Base-by-base conservation (phyloP, 768 basidiomycete genomes). In the Lactarius hatsudake region DNA sequence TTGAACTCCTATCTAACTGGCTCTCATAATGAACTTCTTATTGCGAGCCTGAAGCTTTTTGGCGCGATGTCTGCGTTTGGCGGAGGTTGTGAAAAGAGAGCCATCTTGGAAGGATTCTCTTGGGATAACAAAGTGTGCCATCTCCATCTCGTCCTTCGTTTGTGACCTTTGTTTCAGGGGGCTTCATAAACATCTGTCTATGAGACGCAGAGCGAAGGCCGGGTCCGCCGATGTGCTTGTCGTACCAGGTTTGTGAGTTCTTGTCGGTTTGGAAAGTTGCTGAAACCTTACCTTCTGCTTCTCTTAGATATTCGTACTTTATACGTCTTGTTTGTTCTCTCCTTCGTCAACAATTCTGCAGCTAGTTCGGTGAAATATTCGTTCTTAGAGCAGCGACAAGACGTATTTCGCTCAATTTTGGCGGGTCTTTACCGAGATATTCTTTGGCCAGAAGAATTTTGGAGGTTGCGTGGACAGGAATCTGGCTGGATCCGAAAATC, bases 401-500 rank as follows among this genome's bases (percentile, higher is more conserved):
- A 89, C 18, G 73, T 79, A 0, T 86, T 94, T 71, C 73, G 81
- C n/a, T 78, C 83, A 0, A 80, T 92, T n/a, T 92, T 92, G 79
- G 90, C 88, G 69, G 87, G 89, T 1, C 74, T 94, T 9, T 70
- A 75, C 32, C 85, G 89, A 70, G 93, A 94, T 88, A 87, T 73
- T 66, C 78, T 1, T 77, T 93, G 3, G 77, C 87, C 28, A 79
- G 86, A n/a, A 82, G 76, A 57, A 80, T 93, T 9, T 81, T 95
- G 3, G 91, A 93, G 75, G 79, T 83, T 5, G 87, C 83, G 68
- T 94, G 93, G 93, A 80, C 85, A 3, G 87, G 89, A 15, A 78
- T 94, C 12, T 93, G 89, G 90, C 82, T 79, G 0, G 93, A 94
- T 71, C 79, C 79, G 0, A 91, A 88, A 74, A 74, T 94, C 68